phyloP scores from a whole-genome alignment of 352 stramenopile genomes.

The Phytophthora vignae region DNA sequence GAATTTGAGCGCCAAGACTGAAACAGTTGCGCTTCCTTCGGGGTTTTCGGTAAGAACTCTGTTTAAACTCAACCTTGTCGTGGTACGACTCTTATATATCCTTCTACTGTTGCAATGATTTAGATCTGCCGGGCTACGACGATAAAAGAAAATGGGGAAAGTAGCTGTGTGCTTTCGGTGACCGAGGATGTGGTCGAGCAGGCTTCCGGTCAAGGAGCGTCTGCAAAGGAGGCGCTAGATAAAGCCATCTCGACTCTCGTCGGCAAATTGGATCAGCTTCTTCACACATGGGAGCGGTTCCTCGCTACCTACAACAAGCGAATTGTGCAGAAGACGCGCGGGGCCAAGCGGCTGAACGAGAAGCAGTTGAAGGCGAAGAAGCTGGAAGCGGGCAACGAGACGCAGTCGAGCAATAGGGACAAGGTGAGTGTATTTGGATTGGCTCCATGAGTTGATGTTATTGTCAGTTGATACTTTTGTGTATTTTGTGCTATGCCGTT shows the following conservation, averaged over 20 bases:
- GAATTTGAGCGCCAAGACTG: background rate
- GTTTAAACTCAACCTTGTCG: background rate
- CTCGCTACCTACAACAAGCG: background rate
- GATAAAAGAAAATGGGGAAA: background rate
- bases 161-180: background rate
- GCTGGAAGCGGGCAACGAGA: background rate
- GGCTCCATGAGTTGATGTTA: too few species aligned
- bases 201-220: background rate
- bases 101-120: background rate
- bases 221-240: background rate
- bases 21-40: background rate
- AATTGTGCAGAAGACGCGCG: background rate
- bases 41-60: background rate
- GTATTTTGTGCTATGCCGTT: background rate
- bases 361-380: background rate
- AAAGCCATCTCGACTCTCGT: background rate
- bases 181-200: background rate
- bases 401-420: background rate
- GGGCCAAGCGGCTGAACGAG: background rate
- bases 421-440: background rate
- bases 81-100: background rate
- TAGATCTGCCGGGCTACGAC: background rate
- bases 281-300: background rate
- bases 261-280: background rate
- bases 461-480: too few species aligned